Percentiles rank a stretch among this genome's conserved stretches.
Evolutionary conservation across 176 grass and related monocot species (phyloP).

Genomic region (Triticum monococcum): DNA sequence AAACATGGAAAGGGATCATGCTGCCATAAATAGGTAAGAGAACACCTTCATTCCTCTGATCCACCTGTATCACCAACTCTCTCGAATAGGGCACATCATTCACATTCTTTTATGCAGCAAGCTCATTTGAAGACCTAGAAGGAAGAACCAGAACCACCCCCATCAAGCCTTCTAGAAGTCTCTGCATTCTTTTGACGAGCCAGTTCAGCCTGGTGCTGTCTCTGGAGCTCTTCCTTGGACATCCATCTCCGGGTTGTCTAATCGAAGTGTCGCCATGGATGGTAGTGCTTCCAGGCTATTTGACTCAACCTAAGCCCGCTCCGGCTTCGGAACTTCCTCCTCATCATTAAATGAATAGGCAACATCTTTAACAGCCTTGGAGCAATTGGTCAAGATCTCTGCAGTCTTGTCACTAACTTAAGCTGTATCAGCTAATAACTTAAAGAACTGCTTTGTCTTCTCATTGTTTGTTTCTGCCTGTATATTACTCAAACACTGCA

Average conservation of each 20-base stretch:
- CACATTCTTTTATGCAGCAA: constrained; percentile 54
- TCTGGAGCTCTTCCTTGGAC: constrained; percentile 55
- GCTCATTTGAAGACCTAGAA: constrained; percentile 40
- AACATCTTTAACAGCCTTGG: constrained; percentile 50
- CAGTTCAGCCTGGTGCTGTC: constrained; percentile 61
- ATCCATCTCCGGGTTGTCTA: constrained; percentile 18
- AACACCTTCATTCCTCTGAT: constrained; percentile 55
- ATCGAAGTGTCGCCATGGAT: background rate
- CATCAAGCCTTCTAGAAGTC: constrained; percentile 47
- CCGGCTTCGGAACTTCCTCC: background rate
- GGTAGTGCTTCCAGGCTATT: background rate
- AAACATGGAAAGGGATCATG: constrained; percentile 71
- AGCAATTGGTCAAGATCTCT: constrained; percentile 59
- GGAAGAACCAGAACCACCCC: constrained; percentile 18
- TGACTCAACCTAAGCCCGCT: background rate
- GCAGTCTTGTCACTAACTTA: constrained; percentile 55
- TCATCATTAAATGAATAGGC: constrained; percentile 57
- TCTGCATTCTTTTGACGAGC: constrained; percentile 43
- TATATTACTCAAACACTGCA: constrained; percentile 69
- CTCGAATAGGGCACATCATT: constrained; percentile 53
- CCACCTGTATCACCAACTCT: constrained; percentile 56
- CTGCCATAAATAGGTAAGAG: constrained; percentile 66
- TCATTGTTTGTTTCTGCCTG: constrained; percentile 60
- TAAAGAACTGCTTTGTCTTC: constrained; percentile 75
- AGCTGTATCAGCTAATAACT: constrained; percentile 81